Evolutionary conservation across 495 filamentous ascomycete genomes (phyloP).

Genomic region (Choiromyces venosus): DNA sequence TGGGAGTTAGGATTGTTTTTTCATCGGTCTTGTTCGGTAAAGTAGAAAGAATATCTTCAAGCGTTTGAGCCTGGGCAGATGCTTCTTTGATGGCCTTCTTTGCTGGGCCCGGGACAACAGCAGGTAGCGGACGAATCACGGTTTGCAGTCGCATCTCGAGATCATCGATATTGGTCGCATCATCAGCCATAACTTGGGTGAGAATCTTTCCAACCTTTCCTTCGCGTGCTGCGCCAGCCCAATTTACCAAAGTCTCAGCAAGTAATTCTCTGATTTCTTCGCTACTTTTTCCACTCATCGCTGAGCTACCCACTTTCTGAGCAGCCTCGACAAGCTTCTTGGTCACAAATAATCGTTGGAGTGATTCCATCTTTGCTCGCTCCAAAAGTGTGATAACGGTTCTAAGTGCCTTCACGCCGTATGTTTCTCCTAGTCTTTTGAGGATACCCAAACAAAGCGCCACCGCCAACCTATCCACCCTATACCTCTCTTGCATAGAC

Average conservation of each 20-base stretch:
- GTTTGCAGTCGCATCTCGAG: slow-evolving; percentile 67
- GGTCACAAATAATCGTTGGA: slow-evolving; percentile 58
- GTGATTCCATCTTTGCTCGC: slow-evolving; percentile 55
- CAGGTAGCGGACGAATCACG: slow-evolving; percentile 50
- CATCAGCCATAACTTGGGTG: slow-evolving; percentile 54
- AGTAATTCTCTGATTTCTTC: slow-evolving; percentile 55
- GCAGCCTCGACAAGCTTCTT: slow-evolving; percentile 56
- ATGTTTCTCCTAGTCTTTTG: slow-evolving; percentile 57
- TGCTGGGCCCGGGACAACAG: background rate
- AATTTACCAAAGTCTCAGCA: slow-evolving; percentile 56
- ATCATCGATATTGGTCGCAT: slow-evolving; percentile 59
- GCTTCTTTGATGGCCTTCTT: slow-evolving; percentile 31
- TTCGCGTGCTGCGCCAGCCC: slow-evolving; percentile 50
- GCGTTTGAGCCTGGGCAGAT: slow-evolving; percentile 8
- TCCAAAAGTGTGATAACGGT: slow-evolving; percentile 59
- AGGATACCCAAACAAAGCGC: slow-evolving; percentile 64
- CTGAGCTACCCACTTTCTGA: slow-evolving; percentile 50
- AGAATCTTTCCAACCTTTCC: slow-evolving; percentile 56
- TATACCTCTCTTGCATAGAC: slow-evolving; percentile 59
- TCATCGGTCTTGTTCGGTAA: slow-evolving; percentile 42
- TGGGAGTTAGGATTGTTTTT: slow-evolving; percentile 50
- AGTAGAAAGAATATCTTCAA: slow-evolving; percentile 28
- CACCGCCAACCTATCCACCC: slow-evolving; percentile 66
- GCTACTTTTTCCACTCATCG: slow-evolving; percentile 41
- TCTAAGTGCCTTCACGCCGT: slow-evolving; percentile 53